Percentiles rank a stretch among this genome's conserved stretches.
These are phyloP conservation scores for Gastrodia elata DNA, from an alignment of 106 monocot genomes.

Conservation along the genomic window DNA sequence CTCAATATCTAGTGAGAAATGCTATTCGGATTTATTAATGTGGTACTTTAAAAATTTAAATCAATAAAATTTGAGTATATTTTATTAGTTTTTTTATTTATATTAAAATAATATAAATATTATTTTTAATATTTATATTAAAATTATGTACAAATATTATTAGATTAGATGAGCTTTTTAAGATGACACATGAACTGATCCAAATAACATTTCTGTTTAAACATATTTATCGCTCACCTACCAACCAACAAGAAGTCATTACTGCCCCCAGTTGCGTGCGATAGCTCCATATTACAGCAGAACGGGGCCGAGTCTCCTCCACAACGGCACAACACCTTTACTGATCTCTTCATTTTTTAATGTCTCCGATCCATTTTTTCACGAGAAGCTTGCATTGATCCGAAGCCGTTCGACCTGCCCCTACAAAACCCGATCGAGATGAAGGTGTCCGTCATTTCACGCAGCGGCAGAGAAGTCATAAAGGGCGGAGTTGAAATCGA, in stretches of 20 bases:
- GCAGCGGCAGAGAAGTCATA: slow-evolving; percentile 39
- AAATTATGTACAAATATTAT: no score
- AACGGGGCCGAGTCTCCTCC: background rate
- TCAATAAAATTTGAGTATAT: no score
- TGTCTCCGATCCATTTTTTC: background rate
- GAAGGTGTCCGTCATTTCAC: slow-evolving; percentile 43
- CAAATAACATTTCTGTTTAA: no score
- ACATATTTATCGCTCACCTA: background rate
- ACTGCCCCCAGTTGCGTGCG: background rate
- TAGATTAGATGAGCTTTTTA: no score
- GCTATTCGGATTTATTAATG: no score
- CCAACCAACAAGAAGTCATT: background rate
- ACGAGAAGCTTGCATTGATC: background rate
- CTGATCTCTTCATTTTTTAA: background rate
- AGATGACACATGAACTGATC: no score
- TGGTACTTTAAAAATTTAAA: no score
- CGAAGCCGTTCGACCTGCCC: background rate
- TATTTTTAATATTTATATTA: no score
- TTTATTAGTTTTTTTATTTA: no score
- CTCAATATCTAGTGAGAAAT: no score
- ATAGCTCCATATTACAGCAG: background rate
- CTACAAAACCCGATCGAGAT: slow-evolving; percentile 8
- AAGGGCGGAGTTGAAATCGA: slow-evolving; percentile 49
- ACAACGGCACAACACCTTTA: background rate
- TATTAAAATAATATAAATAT: no score